Evolutionary conservation across 805 yeast species (phyloP).

Genomic region (Yarrowia sp.): DNA sequence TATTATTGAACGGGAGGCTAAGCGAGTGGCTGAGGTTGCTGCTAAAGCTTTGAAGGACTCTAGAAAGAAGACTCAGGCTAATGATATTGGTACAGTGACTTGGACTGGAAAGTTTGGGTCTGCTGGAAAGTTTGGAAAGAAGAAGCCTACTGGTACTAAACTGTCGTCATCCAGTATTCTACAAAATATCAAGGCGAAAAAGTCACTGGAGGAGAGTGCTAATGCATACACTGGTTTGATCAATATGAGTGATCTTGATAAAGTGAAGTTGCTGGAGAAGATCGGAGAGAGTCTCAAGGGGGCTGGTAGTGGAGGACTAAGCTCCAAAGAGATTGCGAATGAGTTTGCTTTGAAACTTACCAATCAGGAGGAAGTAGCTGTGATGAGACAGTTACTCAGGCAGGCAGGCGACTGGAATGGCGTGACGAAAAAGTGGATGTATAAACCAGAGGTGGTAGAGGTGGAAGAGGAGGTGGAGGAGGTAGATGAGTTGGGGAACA

Average conservation of each 20-base stretch:
- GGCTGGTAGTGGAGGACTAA: background rate
- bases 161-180: background rate
- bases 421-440: conserved; percentile 1
- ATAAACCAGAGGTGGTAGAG: background rate
- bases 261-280: conserved; percentile 18
- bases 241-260: conserved; percentile 16
- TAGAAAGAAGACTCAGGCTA: conserved; percentile 48
- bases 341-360: conserved; percentile 20
- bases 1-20: conserved; percentile 63
- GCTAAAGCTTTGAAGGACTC: conserved; percentile 58
- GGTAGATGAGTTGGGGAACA: background rate
- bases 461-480: background rate
- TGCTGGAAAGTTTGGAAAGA: background rate
- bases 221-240: conserved; percentile 3
- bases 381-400: conserved; percentile 17
- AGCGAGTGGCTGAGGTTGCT: conserved; percentile 60
- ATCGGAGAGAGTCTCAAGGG: background rate
- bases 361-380: conserved; percentile 15
- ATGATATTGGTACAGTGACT: conserved; percentile 77
- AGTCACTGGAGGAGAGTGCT: conserved; percentile 6
- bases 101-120: conserved; percentile 92
- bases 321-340: conserved; percentile 13
- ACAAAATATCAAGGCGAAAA: conserved; percentile 11
- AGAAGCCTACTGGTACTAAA: background rate
- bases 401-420: conserved; percentile 25